phyloP scores from a whole-genome alignment of 129 eudicot genomes.

The Centaurea solstitialis region DNA sequence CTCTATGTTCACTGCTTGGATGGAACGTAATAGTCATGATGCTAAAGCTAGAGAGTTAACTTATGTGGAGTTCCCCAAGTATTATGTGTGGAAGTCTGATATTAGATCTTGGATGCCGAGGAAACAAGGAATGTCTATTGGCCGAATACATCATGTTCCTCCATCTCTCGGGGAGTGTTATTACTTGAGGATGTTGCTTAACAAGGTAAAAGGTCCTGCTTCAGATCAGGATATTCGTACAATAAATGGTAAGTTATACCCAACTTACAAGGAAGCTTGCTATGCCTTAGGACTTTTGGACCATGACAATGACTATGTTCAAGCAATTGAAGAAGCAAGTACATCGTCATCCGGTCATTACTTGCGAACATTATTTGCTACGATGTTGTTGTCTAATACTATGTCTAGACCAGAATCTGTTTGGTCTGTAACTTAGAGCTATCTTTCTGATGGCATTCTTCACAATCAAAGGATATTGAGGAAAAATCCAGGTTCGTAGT shows the following conservation, averaged over 20 bases:
- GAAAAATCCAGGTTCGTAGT: background rate
- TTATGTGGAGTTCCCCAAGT: background rate
- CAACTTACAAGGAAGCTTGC: background rate
- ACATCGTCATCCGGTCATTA: background rate
- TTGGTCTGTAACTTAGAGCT: background rate
- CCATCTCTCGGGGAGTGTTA: background rate
- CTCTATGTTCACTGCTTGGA: background rate
- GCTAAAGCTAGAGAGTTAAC: background rate
- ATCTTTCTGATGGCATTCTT: no score
- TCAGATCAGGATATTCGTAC: background rate
- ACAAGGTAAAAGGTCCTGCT: background rate
- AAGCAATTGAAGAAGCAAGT: background rate
- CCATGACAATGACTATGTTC: background rate
- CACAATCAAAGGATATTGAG: background rate
- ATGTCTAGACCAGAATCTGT: background rate
- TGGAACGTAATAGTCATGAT: no score
- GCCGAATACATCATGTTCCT: background rate
- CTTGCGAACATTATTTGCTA: background rate
- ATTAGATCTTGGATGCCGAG: background rate
- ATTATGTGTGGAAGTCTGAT: background rate
- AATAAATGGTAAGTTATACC: background rate
- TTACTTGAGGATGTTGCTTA: background rate
- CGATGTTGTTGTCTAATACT: background rate
- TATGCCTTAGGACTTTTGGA: conserved; percentile 1
- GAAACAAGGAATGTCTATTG: background rate